Base-by-base conservation (phyloP, 2,329 filamentous ascomycete genomes). In the Aspergillus quadricinctus region DNA sequence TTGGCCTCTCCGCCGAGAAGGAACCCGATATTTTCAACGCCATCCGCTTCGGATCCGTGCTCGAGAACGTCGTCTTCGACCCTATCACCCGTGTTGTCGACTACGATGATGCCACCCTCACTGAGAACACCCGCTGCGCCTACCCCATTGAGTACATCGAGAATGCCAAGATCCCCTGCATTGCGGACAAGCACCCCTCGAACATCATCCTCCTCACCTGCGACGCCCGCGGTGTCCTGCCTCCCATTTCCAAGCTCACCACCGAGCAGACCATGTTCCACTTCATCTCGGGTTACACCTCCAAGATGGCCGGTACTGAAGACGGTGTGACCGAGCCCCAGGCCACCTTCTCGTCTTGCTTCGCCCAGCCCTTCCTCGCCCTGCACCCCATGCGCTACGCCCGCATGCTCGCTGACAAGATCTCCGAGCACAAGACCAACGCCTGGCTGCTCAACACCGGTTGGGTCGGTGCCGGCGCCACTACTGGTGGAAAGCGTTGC, bases 251-350 rank as follows among this genome's bases (percentile, higher is more conserved):
- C 70, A 97, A 97, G 84, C 88, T 99, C 74, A 87, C 89, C 82
- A 85, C 88, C 63, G 86, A 90, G 70, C 94, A 97, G 81, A 96
- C 92, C 77, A 97, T 99, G 93, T 99, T 97, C 88, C 94, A 99
- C 84, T 99, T 99, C 87, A 99, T 99, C 79, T 96, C 90, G 19
- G 94, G 94, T 68, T 99, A 99, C 84, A 99, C 94, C 63, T 97
- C 93, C 73, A 99, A 99, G 88, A 99, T 99, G 94, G 94, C 94
- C 64, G 94, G 94, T 71, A 99, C 94, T 35, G 94, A 99, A 81
- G 91, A 97, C 64, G 94, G 94, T 71, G 87, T 99, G 64, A 95
- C 90, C 9, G 94, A 99, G 80, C 94, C 94, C 63, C 91, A 97
- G 80, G 94, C 94, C 25, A 99, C 94, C 70, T 99, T 99, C 87